Evolutionary conservation across 2,329 filamentous ascomycete species (phyloP).

Genomic region (Neurospora sp.): DNA sequence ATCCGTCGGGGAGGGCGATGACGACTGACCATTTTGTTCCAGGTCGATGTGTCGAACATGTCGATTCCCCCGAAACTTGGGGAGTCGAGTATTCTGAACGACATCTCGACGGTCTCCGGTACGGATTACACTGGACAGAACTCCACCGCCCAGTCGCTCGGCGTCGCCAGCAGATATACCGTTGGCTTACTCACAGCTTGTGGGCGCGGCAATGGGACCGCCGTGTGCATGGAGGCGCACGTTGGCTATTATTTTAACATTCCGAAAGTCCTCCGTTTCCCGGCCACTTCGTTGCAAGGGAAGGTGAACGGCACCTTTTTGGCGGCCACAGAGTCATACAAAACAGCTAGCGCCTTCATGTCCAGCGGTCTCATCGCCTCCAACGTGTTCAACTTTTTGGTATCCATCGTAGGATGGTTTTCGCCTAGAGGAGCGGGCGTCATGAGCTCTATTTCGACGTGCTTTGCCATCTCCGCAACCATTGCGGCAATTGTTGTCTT

Average conservation of each 20-base stretch:
- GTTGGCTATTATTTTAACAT: conserved; percentile 25
- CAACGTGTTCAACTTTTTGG: conserved; percentile 15
- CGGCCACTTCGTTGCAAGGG: conserved; percentile 14
- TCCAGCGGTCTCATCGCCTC: conserved; percentile 21
- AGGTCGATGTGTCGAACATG: conserved; percentile 24
- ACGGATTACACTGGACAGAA: conserved; percentile 23
- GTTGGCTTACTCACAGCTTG: conserved; percentile 26
- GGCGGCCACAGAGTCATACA: conserved; percentile 19
- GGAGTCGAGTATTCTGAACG: conserved; percentile 22
- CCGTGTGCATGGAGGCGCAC: conserved; percentile 19
- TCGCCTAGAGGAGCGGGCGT: conserved; percentile 11
- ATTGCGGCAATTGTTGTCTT: conserved; percentile 20
- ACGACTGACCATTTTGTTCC: not conserved
- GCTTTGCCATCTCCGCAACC: conserved; percentile 20
- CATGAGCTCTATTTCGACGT: conserved; percentile 14
- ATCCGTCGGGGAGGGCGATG: not conserved
- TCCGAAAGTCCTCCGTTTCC: conserved; percentile 22
- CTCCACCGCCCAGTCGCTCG: conserved; percentile 19
- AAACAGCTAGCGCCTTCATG: conserved; percentile 20
- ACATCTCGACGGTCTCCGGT: conserved; percentile 23
- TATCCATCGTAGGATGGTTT: conserved; percentile 15
- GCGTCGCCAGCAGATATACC: conserved; percentile 22
- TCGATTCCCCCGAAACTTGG: conserved; percentile 22
- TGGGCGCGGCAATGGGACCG: conserved; percentile 14
- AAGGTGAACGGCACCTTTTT: conserved; percentile 6